A percentile compares a stretch with the other conserved stretches of the same genome.
phyloP scores from a whole-genome alignment of 345 rosid species.

The Eucalyptus sp. region DNA sequence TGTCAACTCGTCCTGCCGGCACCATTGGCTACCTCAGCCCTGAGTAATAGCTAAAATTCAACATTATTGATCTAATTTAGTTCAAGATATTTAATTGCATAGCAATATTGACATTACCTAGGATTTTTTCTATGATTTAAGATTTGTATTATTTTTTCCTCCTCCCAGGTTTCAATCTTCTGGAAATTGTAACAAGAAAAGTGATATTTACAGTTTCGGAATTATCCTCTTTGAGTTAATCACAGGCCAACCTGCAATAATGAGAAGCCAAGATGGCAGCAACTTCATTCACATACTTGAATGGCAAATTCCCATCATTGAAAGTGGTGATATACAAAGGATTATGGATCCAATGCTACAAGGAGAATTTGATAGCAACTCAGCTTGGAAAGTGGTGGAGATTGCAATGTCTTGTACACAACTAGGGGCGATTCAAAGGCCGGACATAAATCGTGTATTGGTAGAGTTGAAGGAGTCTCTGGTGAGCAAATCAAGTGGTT shows the following conservation, averaged over 20 bases:
- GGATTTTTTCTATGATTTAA: not conserved
- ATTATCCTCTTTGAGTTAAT: constrained; percentile 35
- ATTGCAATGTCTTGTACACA: constrained; percentile 25
- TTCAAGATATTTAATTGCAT: too few relatives aligned
- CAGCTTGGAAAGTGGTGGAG: constrained; percentile 35
- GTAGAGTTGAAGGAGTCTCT: constrained; percentile 27
- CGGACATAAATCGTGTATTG: constrained; percentile 17
- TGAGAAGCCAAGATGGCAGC: constrained; percentile 4
- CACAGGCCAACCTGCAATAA: constrained; percentile 25
- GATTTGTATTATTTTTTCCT: rapidly evolving
- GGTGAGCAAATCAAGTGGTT: not conserved
- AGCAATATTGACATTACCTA: not conserved
- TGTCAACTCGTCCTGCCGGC: too few relatives aligned
- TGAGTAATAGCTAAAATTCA: too few relatives aligned
- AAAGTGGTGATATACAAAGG: constrained; percentile 19
- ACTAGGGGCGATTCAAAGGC: constrained; percentile 13
- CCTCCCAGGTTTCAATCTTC: not conserved
- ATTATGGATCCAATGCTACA: constrained; percentile 24
- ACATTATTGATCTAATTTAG: rapidly evolving
- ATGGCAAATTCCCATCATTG: constrained; percentile 17
- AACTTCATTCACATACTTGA: constrained; percentile 5
- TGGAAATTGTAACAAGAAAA: constrained; percentile 14
- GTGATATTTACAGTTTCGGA: constrained; percentile 47
- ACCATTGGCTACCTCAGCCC: too few relatives aligned
- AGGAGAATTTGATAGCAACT: constrained; percentile 10